A percentile compares a stretch with the other conserved stretches of the same genome.
Conservation (phyloP, 208 protist species). For the Polymyxa betae region DNA sequence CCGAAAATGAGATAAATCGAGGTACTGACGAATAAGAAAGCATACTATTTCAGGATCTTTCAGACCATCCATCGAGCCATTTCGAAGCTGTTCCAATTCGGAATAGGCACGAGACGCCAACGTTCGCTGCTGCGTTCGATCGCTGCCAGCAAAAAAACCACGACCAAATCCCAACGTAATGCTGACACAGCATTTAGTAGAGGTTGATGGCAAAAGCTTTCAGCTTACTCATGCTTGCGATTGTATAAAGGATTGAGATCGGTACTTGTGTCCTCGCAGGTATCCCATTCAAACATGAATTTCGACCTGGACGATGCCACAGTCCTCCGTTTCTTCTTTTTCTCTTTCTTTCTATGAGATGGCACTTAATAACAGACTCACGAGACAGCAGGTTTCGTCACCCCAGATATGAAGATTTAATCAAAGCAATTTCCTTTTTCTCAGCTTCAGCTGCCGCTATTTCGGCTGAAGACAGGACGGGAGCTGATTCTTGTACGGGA, state of each 20-base stretch:
- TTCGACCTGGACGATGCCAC: constrained; percentile 2
- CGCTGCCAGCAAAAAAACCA: constrained; percentile 64
- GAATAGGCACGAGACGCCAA: background rate
- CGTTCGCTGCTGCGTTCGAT: constrained; percentile 53
- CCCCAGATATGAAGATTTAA: constrained; percentile 45
- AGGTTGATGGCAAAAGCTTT: background rate
- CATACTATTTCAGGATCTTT: constrained; percentile 23
- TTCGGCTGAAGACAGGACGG: background rate
- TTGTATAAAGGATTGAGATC: constrained; percentile 67
- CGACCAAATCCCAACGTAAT: constrained; percentile 66
- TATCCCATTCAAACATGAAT: constrained; percentile 67
- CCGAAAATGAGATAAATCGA: background rate
- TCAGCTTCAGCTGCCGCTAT: constrained; percentile 18
- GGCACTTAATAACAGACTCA: background rate
- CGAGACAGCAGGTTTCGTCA: background rate
- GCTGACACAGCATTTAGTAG: background rate
- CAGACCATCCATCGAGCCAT: background rate
- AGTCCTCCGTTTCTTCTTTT: constrained; percentile 41
- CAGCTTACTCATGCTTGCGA: constrained; percentile 61
- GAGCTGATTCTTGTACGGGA: background rate
- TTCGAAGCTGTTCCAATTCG: constrained; percentile 22
- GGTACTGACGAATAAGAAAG: background rate
- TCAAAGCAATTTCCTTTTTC: constrained; percentile 19
- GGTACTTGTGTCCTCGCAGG: constrained; percentile 61
- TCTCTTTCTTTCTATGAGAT: constrained; percentile 44